Base-by-base conservation (phyloP, 352 stramenopile genomes). In the Sclerospora graminicola region DNA sequence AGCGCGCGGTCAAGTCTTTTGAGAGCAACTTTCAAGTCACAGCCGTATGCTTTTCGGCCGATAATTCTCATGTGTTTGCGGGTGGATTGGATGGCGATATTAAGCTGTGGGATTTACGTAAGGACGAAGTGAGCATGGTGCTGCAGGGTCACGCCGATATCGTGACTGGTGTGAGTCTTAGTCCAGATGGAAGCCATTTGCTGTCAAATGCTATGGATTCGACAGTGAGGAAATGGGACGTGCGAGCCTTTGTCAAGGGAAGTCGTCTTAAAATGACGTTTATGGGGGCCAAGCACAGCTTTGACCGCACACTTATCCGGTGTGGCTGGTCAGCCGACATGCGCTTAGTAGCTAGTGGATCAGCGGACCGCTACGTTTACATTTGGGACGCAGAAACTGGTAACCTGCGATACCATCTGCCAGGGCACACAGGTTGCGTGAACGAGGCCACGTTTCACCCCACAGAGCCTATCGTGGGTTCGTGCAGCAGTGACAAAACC, bases 131-230 rank as follows among this genome's bases (percentile, higher is more conserved):
- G 31, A 84, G 79, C 54, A 56, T 73, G 19, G 84, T 90, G 54
- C 68, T 98, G 30, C 81, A 87, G 34, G 91, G 89, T 20, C 94
- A 98, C 51, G 63, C 39, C 20, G 89, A 98, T 58, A 97, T 94
- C 33, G 81, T 98, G 23, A 98, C 92, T 21, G 90, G 82, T 48
- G 60, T 98, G n/a, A 73, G 76, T 51, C 61, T 98, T 2, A 96
- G 92, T 67, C 90, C 90, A 2, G 86, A 97, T 60, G 87, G 89
- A 32, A 96, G 75, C 44, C 85, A 88, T 47, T 51, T 98, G 41
- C 72, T 98, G 23, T 95, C 82, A 14, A 98, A 98, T 60, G 84
- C 75, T 10, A 98, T 98, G 92, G 94, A 98, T 69, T 74, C 69
- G 16, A 95, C 79, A 0, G 52, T 98, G 31, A 69, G 77, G 41